phyloP scores from a whole-genome alignment of 2,329 filamentous ascomycete genomes.

The Phialophora tarda region DNA sequence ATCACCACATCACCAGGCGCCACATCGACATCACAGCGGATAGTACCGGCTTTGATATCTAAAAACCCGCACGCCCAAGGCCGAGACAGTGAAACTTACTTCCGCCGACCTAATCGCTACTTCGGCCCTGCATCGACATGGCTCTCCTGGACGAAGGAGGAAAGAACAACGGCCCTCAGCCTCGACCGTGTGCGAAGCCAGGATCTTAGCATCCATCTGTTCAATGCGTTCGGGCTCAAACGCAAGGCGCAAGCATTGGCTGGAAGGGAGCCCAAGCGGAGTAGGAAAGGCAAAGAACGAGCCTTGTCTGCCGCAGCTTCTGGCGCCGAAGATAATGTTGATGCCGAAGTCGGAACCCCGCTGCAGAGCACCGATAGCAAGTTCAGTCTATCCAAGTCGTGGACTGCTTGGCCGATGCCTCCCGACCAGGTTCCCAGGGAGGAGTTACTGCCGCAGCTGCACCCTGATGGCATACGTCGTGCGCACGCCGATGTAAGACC shows the following conservation, averaged over 20 bases:
- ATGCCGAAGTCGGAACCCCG: constrained; percentile 40
- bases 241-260: constrained; percentile 44
- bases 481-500: constrained; percentile 44
- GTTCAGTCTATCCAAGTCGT: constrained; percentile 60
- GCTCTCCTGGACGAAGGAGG: constrained; percentile 87
- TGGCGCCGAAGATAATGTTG: constrained; percentile 6
- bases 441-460: constrained; percentile 53
- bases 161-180: constrained; percentile 69
- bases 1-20: not conserved
- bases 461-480: constrained; percentile 9
- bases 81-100: constrained; percentile 32
- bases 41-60: constrained; percentile 13
- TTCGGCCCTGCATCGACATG: constrained; percentile 71
- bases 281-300: constrained; percentile 27
- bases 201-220: constrained; percentile 77
- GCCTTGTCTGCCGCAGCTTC: constrained; percentile 15
- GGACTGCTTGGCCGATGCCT: constrained; percentile 86
- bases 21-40: not conserved
- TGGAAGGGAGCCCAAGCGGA: constrained; percentile 10
- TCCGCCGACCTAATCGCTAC: constrained; percentile 71
- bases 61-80: constrained; percentile 22
- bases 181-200: constrained; percentile 67
- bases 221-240: constrained; percentile 75
- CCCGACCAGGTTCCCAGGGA: constrained; percentile 65
- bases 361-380: constrained; percentile 30